These are phyloP conservation scores for Cicer cuneatum DNA, from an alignment of 306 rosid species.

Conservation along the genomic window DNA sequence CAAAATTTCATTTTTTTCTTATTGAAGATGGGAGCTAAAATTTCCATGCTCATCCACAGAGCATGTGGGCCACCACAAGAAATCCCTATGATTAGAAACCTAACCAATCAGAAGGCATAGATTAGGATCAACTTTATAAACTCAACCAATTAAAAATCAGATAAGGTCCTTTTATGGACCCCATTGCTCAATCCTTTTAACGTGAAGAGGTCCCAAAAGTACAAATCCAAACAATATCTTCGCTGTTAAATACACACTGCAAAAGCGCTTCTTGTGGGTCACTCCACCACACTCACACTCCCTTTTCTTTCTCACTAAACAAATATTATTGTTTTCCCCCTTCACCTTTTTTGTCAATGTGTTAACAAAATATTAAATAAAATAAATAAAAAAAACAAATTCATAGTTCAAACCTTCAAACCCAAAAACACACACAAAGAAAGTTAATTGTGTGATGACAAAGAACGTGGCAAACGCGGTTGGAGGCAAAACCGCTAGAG, in stretches of 20 bases:
- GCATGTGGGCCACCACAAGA: slow-evolving; percentile 48
- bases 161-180: slow-evolving; percentile 62
- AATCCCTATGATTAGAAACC: slow-evolving; percentile 55
- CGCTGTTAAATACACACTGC: slow-evolving; percentile 45
- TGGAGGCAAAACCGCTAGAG: slow-evolving; percentile 84
- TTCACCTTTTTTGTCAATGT: not conserved
- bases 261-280: slow-evolving; percentile 79
- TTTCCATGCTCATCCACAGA: slow-evolving; percentile 47
- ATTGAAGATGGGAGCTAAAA: slow-evolving; percentile 23
- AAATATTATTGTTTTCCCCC: slow-evolving; percentile 12
- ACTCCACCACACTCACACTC: not conserved
- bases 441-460: slow-evolving; percentile 39
- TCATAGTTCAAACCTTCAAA: not conserved
- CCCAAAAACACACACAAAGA: not conserved
- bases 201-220: slow-evolving; percentile 50
- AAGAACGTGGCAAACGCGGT: slow-evolving; percentile 60
- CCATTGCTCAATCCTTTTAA: slow-evolving; percentile 50
- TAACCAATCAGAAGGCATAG: slow-evolving; percentile 54
- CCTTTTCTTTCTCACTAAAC: not conserved
- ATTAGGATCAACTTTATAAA: slow-evolving; percentile 52
- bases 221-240: slow-evolving; percentile 43
- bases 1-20: not conserved
- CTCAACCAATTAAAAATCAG: slow-evolving; percentile 62
- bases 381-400: not conserved
- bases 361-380: not conserved